Percentiles rank a stretch among this genome's conserved stretches.
Conservation (phyloP, 2,329 filamentous ascomycete genomes). For the Ascochyta lentis region DNA sequence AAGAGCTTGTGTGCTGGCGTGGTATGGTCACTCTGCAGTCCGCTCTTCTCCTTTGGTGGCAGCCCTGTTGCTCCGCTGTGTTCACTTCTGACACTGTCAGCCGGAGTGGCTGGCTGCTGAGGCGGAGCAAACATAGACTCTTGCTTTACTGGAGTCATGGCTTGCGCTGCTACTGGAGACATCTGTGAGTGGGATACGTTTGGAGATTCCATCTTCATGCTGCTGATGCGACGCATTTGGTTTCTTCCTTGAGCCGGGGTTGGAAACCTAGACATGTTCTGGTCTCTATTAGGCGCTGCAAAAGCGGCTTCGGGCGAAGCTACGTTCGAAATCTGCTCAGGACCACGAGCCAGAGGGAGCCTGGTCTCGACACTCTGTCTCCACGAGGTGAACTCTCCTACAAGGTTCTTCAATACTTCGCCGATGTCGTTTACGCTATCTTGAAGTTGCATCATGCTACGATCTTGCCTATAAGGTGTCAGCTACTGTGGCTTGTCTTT, state of each 20-base stretch:
- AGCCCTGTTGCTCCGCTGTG: slow-evolving; percentile 26
- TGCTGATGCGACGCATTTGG: slow-evolving; percentile 37
- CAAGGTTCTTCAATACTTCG: slow-evolving; percentile 38
- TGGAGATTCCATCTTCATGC: slow-evolving; percentile 46
- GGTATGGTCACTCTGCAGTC: slow-evolving; percentile 84
- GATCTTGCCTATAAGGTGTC: slow-evolving; percentile 50
- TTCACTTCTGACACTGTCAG: slow-evolving; percentile 42
- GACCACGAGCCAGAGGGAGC: slow-evolving; percentile 25
- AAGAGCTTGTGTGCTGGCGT: slow-evolving; percentile 87
- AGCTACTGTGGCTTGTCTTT: slow-evolving; percentile 13
- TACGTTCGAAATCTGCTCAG: slow-evolving; percentile 31
- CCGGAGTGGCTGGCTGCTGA: slow-evolving; percentile 43
- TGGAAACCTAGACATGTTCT: slow-evolving; percentile 34
- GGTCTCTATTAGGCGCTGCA: slow-evolving; percentile 33
- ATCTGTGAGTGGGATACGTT: slow-evolving; percentile 34
- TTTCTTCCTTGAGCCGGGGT: slow-evolving; percentile 38
- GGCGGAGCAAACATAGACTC: slow-evolving; percentile 31
- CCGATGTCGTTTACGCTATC: slow-evolving; percentile 51
- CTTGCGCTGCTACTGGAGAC: slow-evolving; percentile 33
- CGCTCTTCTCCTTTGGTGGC: slow-evolving; percentile 32
- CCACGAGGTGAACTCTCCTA: slow-evolving; percentile 43
- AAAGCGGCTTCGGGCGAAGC: slow-evolving; percentile 41
- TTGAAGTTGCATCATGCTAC: slow-evolving; percentile 59
- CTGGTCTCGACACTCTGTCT: slow-evolving; percentile 42
- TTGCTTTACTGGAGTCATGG: slow-evolving; percentile 42